phyloP scores from a whole-genome alignment of 1,139 yeast species.

The Blastobotrys petasosporus region DNA sequence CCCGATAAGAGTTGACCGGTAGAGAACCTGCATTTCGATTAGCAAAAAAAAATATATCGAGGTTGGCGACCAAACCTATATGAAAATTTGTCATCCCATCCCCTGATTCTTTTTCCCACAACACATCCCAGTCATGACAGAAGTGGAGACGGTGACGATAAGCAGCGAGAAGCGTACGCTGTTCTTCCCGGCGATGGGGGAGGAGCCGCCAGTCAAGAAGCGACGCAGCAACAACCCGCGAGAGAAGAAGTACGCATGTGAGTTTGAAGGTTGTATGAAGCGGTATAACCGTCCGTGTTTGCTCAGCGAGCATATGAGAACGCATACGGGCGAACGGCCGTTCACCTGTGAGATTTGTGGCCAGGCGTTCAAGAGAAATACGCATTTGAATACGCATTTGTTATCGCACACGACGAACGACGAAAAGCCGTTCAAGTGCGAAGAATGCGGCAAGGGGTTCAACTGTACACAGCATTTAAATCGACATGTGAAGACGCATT shows the following conservation, averaged over 20 bases:
- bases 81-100: no score
- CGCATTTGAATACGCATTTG: slow-evolving; percentile 72
- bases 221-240: slow-evolving; percentile 32
- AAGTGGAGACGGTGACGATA: no score
- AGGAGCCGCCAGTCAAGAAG: slow-evolving; percentile 12
- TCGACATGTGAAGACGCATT: slow-evolving; percentile 76
- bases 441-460: slow-evolving; percentile 76
- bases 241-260: slow-evolving; percentile 56
- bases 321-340: slow-evolving; percentile 78
- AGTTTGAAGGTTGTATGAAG: slow-evolving; percentile 61
- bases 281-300: slow-evolving; percentile 77
- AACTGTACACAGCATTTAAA: slow-evolving; percentile 74
- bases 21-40: no score
- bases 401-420: slow-evolving; percentile 43
- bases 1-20: no score
- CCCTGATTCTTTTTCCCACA: no score
- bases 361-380: slow-evolving; percentile 63
- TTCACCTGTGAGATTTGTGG: slow-evolving; percentile 62
- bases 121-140: no score
- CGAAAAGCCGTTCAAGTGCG: slow-evolving; percentile 69
- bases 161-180: not conserved
- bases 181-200: slow-evolving; percentile 13
- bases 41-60: no score
- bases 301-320: slow-evolving; percentile 58
- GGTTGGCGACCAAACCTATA: no score